Percentiles rank a stretch among this genome's conserved stretches.
Evolutionary conservation across 139 green algal species (phyloP).

Genomic region (Dunaliella primolecta): DNA sequence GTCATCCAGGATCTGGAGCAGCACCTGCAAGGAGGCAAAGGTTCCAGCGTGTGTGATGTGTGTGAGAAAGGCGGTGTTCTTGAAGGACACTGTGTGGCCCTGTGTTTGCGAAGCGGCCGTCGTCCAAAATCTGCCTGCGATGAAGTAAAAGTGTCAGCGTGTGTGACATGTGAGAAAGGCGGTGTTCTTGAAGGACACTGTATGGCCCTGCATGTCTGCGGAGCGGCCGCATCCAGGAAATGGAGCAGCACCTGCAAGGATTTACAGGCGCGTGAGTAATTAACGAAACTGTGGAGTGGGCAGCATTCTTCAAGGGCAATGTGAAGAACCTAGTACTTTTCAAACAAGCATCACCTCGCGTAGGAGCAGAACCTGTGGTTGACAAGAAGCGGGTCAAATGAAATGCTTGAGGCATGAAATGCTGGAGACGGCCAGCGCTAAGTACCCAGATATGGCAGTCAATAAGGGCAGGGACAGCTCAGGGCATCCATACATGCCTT

Average conservation of each 20-base stretch:
- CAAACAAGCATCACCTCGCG: no score
- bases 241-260: constrained; percentile 39
- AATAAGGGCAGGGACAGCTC: no score
- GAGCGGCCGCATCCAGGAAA: constrained; percentile 90
- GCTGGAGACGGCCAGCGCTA: no score
- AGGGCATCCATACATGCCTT: no score
- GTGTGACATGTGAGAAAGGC: constrained; percentile 77
- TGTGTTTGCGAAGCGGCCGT: constrained; percentile 89
- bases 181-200: constrained; percentile 93
- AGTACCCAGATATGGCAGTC: no score
- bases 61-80: constrained; percentile 93
- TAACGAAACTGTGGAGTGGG: no score
- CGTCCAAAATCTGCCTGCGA: constrained; percentile 85
- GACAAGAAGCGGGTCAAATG: no score
- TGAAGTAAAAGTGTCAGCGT: not conserved
- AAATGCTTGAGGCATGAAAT: no score
- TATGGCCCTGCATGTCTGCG: constrained; percentile 89
- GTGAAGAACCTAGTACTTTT: no score
- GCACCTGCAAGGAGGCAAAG: not conserved
- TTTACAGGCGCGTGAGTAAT: no score
- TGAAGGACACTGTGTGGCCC: constrained; percentile 90
- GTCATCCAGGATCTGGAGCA: constrained; percentile 90
- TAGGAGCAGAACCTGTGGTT: no score
- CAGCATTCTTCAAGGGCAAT: no score
- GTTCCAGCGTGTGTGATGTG: not conserved